Base-by-base conservation (phyloP, 1,139 yeast genomes). In the Yamadazyma sp. region DNA sequence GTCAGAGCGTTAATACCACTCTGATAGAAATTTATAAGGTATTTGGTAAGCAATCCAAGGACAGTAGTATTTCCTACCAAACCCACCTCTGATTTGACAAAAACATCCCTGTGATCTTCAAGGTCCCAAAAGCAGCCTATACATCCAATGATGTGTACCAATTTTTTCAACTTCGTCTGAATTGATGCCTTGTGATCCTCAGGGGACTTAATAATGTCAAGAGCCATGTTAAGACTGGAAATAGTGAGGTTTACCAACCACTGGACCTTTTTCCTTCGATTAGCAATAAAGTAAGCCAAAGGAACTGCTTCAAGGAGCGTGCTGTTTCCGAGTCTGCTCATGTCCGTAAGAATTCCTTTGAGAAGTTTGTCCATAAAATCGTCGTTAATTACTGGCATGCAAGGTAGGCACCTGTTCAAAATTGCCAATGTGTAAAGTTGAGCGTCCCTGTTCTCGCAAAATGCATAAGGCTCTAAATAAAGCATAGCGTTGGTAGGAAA, bases 261-360 rank as follows among this genome's bases (percentile, higher is more conserved):
- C 1, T 55, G 43, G 0, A 75, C 70, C 43, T 76, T 78, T 1
- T 68, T 63, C 30, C 67, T 65, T 48, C 73, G 59, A 9, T 50
- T 55, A 4, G 85, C 67, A 1, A 85, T 62, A 8, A 59, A 59
- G 83, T 88, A 80, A 5, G 78, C 60, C 41, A 86, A 70, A 2
- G 89, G 86, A 53, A 86, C 72, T 0, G 89, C 95, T 47, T 80
- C 81, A 20, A 76, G 78, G 11, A 86, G 57, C 48, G 85, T 90
- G 40, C 58, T 66, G 0, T 71, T 67, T 38, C 70, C 73, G 54
- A 82, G 73, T 45, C 74, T 82, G 2, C 89, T 81, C 32, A 87
- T 20, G n/a, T 32, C 24, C 3, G 38, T 12, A 2, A 29, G 21
- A 12, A 35, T 16, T 12, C 33, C 16, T 7, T 17, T 4, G 8